A percentile compares a stretch with the other conserved stretches of the same genome.
These are phyloP conservation scores for Sindora glabra DNA, from an alignment of 306 rosid species.

Conservation along the genomic window DNA sequence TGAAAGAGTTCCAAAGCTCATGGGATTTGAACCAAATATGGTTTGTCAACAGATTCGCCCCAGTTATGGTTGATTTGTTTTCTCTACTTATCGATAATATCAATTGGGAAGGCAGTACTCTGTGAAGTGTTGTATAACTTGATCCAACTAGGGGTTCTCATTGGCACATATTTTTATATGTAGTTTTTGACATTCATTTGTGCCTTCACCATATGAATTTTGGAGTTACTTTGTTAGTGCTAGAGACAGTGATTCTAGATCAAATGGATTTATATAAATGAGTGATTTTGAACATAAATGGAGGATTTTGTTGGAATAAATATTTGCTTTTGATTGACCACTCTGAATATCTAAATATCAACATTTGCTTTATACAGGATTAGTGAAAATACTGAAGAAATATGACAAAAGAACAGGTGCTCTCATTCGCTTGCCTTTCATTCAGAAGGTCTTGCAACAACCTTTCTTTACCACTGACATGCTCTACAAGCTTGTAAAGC, in stretches of 20 bases:
- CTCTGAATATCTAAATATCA: not conserved
- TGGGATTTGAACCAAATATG: not conserved
- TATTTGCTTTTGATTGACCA: not conserved
- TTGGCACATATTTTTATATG: not conserved
- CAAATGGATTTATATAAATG: not conserved
- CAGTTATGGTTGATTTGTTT: not conserved
- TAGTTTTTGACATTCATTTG: not conserved
- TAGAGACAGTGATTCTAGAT: not conserved
- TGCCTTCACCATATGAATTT: not conserved
- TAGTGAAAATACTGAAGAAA: constrained; percentile 87
- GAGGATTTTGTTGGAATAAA: not conserved
- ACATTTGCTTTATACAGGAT: constrained; percentile 44
- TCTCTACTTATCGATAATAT: not conserved
- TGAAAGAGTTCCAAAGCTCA: not conserved
- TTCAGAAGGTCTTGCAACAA: constrained; percentile 85
- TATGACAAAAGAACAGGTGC: constrained; percentile 98
- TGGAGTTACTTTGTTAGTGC: not conserved
- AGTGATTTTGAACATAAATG: not conserved
- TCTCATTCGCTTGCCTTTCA: constrained; percentile 90
- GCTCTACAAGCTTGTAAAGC: constrained; percentile 91
- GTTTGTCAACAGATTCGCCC: not conserved
- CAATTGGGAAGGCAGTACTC: not conserved
- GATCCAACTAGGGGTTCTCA: not conserved
- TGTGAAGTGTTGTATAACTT: not conserved
- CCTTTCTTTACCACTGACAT: constrained; percentile 93